Conservation (phyloP, 495 filamentous ascomycete genomes). For the Tuber umbilicatum region DNA sequence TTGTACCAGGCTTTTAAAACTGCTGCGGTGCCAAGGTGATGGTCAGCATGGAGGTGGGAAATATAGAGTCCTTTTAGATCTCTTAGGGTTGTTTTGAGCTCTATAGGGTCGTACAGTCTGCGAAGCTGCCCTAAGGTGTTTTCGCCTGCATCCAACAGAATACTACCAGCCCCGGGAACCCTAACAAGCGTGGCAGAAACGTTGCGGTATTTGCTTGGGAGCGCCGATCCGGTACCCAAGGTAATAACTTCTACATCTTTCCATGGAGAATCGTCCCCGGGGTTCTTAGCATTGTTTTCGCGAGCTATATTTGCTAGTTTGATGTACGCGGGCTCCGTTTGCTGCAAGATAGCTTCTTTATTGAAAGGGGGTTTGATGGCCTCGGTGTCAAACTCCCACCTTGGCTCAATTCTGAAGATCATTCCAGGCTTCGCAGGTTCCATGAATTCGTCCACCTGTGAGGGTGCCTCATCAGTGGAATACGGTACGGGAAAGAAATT, state of each 20-base stretch:
- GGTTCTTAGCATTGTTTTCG: conserved; percentile 44
- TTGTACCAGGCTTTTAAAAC: conserved; percentile 73
- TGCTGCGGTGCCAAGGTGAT: conserved; percentile 76
- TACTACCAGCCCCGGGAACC: conserved; percentile 74
- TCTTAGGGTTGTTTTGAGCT: conserved; percentile 61
- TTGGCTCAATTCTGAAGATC: conserved; percentile 62
- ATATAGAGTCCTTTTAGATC: conserved; percentile 87
- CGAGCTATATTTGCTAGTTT: conserved; percentile 49
- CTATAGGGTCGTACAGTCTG: conserved; percentile 58
- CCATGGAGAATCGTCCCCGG: conserved; percentile 53
- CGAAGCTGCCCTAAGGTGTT: conserved; percentile 86
- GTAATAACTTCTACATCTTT: conserved; percentile 73
- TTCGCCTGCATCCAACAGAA: conserved; percentile 86
- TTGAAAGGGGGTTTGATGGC: conserved; percentile 52
- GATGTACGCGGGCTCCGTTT: conserved; percentile 43
- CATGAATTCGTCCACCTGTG: conserved; percentile 32
- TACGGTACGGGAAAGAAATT: conserved; percentile 57
- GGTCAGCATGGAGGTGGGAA: conserved; percentile 91
- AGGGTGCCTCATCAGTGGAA: conserved; percentile 16
- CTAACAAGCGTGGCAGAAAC: conserved; percentile 75
- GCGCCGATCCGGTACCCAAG: conserved; percentile 81
- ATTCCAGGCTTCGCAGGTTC: conserved; percentile 38
- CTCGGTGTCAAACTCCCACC: conserved; percentile 50
- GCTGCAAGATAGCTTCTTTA: conserved; percentile 44
- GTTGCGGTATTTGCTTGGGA: conserved; percentile 89